Percentiles rank a stretch among this genome's conserved stretches.
Conservation (phyloP, 345 rosid species). For the Boechera stricta region DNA sequence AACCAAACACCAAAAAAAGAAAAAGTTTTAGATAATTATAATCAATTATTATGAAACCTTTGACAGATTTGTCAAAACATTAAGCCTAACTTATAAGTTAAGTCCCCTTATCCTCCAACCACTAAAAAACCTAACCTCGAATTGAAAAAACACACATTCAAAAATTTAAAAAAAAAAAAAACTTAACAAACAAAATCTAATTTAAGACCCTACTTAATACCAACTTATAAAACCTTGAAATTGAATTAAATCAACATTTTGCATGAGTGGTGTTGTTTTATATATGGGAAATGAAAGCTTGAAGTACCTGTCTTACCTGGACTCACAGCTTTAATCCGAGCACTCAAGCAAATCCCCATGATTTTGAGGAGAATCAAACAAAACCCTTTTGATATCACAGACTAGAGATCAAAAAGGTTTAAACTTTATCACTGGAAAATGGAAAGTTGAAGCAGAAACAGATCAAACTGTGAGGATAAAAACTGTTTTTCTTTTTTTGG, state of each 20-base stretch:
- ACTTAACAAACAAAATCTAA: not conserved
- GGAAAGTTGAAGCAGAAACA: constrained; percentile 36
- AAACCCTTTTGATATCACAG: constrained; percentile 42
- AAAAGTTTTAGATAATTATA: not conserved
- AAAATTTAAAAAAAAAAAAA: not conserved
- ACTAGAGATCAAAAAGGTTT: not conserved
- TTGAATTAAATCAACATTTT: not conserved
- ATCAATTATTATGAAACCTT: constrained; percentile 25
- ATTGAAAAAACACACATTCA: not conserved
- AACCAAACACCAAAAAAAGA: constrained; percentile 29
- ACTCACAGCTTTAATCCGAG: constrained; percentile 87
- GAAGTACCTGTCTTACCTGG: constrained; percentile 68
- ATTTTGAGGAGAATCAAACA: constrained; percentile 24
- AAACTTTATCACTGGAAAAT: constrained; percentile 31
- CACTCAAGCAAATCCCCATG: constrained; percentile 94
- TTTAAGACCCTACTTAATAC: constrained; percentile 2
- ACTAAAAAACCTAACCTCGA: constrained; percentile 47
- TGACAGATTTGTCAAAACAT: constrained; percentile 42
- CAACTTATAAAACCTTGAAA: constrained; percentile 6
- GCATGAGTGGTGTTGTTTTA: constrained; percentile 3
- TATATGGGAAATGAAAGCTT: not conserved
- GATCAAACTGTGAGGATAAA: constrained; percentile 44
- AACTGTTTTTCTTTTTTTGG: too few relatives aligned
- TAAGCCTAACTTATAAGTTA: constrained; percentile 43
- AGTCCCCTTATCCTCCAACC: constrained; percentile 35